Base-by-base conservation (phyloP, 2,329 filamentous ascomycete species). In the Paecilomyces sp. region DNA sequence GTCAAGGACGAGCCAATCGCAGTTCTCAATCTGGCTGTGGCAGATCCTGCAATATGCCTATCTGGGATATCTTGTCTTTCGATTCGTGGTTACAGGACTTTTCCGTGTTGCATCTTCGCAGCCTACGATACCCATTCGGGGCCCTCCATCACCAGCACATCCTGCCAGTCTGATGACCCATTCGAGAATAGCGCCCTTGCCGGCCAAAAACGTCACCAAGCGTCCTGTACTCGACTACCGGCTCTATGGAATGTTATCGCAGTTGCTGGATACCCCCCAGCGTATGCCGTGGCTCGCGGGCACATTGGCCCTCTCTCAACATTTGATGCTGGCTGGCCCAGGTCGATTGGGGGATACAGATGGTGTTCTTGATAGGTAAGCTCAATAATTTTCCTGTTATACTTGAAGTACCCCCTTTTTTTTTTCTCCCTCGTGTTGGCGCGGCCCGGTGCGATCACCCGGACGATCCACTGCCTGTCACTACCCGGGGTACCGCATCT, bases 241-340 rank as follows among this genome's bases (percentile, higher is more conserved):
- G 68, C 73, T 91, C 57, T 96, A 90, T 87, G 81, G 86, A 67
- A 90, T 89, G 75, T 74, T 88, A 59, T 87, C 86, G 63, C 87
- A 85, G 72, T 76, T 96, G 63, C 77, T 92, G 66, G 87, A 92
- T 79, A 76, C 96, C 70, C 82, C 88, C 66, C 75, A 80, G 65
- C 89, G 91, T 75, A 96, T 96, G 91, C 93, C 93, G 64, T 97
- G 93, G 93, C 83, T 96, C 59, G 83, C 82, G 70, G 91, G 91
- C 71, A 79, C 85, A 66, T 74, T 94, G 61, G 89, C 89, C 60
- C 83, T 96, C 75, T 74, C 88, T 66, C 91, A 94, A 76, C 88
- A 89, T 81, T 82, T 86, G 66, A 82, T 87, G 68, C 77, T 93
- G 70, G 80, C 82, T 68, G 91, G 92, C 25, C 90, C 90, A 64